Evolutionary conservation across 148 eudicot species (phyloP).

Genomic region (Amaranthus cruentus): DNA sequence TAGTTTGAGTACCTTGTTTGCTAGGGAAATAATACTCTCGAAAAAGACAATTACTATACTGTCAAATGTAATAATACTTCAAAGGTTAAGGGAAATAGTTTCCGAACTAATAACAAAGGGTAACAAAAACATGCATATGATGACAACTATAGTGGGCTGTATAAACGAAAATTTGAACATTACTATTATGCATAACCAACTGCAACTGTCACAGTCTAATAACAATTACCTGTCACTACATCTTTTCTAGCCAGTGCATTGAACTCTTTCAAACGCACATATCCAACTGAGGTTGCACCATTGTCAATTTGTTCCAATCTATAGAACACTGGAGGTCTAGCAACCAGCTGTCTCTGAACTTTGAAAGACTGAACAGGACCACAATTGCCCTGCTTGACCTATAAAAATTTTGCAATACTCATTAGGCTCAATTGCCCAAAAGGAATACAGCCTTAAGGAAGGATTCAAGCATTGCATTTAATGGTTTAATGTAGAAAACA

Average conservation of each 20-base stretch:
- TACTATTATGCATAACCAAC: too few relatives aligned
- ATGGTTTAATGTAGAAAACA: not conserved
- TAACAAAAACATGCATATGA: not conserved
- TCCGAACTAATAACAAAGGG: not conserved
- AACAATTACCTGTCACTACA: constrained; percentile 64
- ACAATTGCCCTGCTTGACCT: constrained; percentile 93
- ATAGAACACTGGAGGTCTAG: constrained; percentile 81
- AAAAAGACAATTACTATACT: not conserved
- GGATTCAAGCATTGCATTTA: not conserved
- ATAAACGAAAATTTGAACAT: not conserved
- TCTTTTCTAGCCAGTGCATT: constrained; percentile 95
- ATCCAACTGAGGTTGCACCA: constrained; percentile 62
- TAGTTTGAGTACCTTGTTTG: not conserved
- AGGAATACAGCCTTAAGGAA: not conserved
- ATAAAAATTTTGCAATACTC: constrained; percentile 12
- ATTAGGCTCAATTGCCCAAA: not conserved
- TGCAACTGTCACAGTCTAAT: not conserved
- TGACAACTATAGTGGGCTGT: not conserved
- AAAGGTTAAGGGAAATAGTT: not conserved
- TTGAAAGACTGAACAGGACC: constrained; percentile 69
- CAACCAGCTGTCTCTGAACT: constrained; percentile 79
- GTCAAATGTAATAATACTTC: too few relatives aligned
- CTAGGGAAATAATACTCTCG: not conserved
- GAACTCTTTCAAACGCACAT: constrained; percentile 91
- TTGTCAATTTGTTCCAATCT: constrained; percentile 65